A percentile compares a stretch with the other conserved stretches of the same genome.
Conservation (phyloP, 2,329 filamentous ascomycete genomes). For the Cryphonectria naterciae region DNA sequence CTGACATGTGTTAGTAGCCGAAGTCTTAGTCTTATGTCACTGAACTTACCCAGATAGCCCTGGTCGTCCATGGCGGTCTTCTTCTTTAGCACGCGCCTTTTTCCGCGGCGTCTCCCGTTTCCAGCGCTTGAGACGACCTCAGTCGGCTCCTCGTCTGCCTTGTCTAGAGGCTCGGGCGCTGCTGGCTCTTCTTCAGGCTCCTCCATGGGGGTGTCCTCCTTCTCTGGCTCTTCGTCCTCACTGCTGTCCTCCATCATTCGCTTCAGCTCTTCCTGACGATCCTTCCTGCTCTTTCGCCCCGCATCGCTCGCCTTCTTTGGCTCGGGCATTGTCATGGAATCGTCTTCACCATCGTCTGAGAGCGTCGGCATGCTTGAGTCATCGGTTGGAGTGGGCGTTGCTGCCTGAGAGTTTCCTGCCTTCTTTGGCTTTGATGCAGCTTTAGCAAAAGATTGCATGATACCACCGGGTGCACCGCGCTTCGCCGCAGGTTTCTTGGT, state of each 20-base stretch:
- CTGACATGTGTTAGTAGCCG: slow-evolving; percentile 47
- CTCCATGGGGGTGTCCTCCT: slow-evolving; percentile 34
- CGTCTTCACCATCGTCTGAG: slow-evolving; percentile 56
- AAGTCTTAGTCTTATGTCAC: slow-evolving; percentile 36
- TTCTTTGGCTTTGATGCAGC: slow-evolving; percentile 57
- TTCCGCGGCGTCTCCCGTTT: slow-evolving; percentile 73
- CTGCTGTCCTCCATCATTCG: slow-evolving; percentile 48
- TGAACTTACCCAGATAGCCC: slow-evolving; percentile 82
- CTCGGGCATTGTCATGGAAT: slow-evolving; percentile 55
- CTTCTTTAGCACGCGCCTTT: slow-evolving; percentile 83
- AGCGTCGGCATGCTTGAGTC: slow-evolving; percentile 56
- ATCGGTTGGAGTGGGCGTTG: slow-evolving; percentile 47
- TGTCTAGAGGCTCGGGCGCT: slow-evolving; percentile 44
- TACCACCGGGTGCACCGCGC: slow-evolving; percentile 61
- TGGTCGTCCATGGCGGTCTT: slow-evolving; percentile 85
- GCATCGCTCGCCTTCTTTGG: slow-evolving; percentile 41
- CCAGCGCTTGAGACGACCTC: slow-evolving; percentile 57
- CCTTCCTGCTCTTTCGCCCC: slow-evolving; percentile 54
- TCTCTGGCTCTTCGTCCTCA: slow-evolving; percentile 28
- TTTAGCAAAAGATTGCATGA: slow-evolving; percentile 83
- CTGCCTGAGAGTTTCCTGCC: slow-evolving; percentile 37
- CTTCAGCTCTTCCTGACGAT: slow-evolving; percentile 67
- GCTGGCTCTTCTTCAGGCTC: slow-evolving; percentile 43
- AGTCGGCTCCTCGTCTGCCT: slow-evolving; percentile 45
- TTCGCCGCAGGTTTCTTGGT: slow-evolving; percentile 55